phyloP scores from a whole-genome alignment of 257 asterid species.

The Penstemon barbatus region DNA sequence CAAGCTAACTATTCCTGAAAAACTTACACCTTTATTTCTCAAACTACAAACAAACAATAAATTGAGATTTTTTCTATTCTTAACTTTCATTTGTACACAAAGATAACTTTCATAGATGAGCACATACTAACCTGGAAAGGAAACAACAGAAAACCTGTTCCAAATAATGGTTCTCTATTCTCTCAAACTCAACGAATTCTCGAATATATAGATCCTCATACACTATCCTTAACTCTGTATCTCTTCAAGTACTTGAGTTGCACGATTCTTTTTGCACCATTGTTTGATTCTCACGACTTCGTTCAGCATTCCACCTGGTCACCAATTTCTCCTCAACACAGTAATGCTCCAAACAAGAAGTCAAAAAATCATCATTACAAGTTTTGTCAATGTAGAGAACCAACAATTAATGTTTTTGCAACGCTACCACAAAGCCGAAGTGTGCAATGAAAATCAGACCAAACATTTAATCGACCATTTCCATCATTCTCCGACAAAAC shows the following conservation, averaged over 20 bases:
- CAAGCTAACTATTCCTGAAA: no score
- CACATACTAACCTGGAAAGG: no score
- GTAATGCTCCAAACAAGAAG: constrained; percentile 41
- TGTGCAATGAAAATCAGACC: constrained; percentile 85
- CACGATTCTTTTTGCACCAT: constrained; percentile 15
- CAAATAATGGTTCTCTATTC: no score
- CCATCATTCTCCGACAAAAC: constrained; percentile 36
- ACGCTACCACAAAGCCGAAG: constrained; percentile 87
- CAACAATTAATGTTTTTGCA: constrained; percentile 71
- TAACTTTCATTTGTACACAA: no score
- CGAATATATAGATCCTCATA: no score
- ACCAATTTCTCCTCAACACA: constrained; percentile 61
- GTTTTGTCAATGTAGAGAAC: constrained; percentile 41
- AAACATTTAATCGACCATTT: constrained; percentile 59
- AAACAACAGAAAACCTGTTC: no score
- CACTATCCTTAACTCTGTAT: no score
- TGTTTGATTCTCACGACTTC: constrained; percentile 44
- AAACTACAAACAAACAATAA: no score
- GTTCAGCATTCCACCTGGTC: constrained; percentile 71
- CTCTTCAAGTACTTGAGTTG: not conserved
- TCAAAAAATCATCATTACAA: constrained; percentile 22
- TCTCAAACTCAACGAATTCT: no score
- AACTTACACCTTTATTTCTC: no score
- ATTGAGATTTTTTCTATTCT: no score
- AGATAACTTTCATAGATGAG: no score